Evolutionary conservation across 75 land plant genomes (phyloP), one percentile per base, ranked within the genome.

Genomic region (Cupressus sempervirens): DNA sequence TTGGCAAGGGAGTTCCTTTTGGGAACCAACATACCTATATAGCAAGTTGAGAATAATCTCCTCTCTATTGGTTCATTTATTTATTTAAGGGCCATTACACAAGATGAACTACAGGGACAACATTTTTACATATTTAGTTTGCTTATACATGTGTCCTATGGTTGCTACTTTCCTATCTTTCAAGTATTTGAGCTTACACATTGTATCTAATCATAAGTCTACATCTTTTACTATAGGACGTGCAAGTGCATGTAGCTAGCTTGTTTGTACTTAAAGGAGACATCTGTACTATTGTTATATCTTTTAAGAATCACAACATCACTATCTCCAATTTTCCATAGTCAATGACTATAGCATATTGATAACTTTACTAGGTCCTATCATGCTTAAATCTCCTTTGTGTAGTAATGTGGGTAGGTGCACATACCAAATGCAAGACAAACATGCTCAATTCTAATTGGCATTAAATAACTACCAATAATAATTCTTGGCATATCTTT

Each of bases 171-270:
- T 29, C 81, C 50, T 38, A 14, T 43, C 48, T 43, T 43, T 76
- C 29, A 10, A 13, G 65, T 20, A 58, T 79, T 45, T 26, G 50
- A 79, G 50, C 81, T 12, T 79, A 29, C 41, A 76, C 20, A 79
- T 43, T 43, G 29, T n/a, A 45, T 18, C 81, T 43, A n/a, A 79
- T 79, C 26, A 45, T 45, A 79, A 76, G 46, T 79, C 81, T 79
- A n/a, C 81, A 79, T 79, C 41, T 76, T 76, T 76, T 76, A 76
- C 41, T 75, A 43, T 43, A 75, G 81, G 81, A 77, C 46, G 7
- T 77, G 81, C 29, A 43, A 77, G 38, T 40, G 38, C 46, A 41
- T 41, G 4, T 77, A 46, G n/a, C 16, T 20, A 29, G 45, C 46
- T 77, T 77, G 23, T 23, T 29, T 20, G 7, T 48, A 43, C 40